Conservation (phyloP, 2,329 filamentous ascomycete genomes). For the Colletotrichum sansevieriae region DNA sequence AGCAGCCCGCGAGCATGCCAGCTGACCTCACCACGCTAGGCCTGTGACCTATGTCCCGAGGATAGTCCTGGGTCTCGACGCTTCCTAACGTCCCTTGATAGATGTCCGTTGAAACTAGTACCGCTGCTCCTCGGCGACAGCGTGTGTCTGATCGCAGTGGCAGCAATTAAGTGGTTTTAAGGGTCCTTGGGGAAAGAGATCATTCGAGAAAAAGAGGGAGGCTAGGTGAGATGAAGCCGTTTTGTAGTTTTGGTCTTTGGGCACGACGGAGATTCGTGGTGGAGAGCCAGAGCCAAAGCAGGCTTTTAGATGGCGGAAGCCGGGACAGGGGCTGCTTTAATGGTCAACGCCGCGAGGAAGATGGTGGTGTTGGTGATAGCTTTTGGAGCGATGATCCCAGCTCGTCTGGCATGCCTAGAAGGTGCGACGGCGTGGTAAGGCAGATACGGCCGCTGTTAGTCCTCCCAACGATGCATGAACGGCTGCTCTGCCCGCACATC, state of each 20-base stretch:
- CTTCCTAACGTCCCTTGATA: neutral
- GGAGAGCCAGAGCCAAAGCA: conserved; percentile 33
- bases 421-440: conserved; percentile 23
- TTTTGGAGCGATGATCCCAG: conserved; percentile 39
- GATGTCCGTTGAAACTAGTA: neutral
- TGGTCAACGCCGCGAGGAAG: conserved; percentile 14
- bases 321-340: conserved; percentile 27
- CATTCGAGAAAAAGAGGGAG: neutral
- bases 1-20: conserved; percentile 28
- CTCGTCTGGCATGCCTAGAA: conserved; percentile 13
- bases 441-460: conserved; percentile 35
- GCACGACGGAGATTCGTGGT: conserved; percentile 23
- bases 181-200: conserved; percentile 24
- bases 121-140: neutral
- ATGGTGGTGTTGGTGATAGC: conserved; percentile 37
- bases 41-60: conserved; percentile 32
- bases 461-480: conserved; percentile 6
- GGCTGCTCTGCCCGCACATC: conserved; percentile 29
- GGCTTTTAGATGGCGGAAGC: conserved; percentile 31
- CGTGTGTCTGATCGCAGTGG: conserved; percentile 4
- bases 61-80: conserved; percentile 19
- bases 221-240: conserved; percentile 30
- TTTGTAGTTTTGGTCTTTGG: conserved; percentile 36
- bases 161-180: conserved; percentile 16
- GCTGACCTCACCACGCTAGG: conserved; percentile 37